phyloP scores from a whole-genome alignment of 2,329 filamentous ascomycete species.

The Pseudopyricularia javanii region DNA sequence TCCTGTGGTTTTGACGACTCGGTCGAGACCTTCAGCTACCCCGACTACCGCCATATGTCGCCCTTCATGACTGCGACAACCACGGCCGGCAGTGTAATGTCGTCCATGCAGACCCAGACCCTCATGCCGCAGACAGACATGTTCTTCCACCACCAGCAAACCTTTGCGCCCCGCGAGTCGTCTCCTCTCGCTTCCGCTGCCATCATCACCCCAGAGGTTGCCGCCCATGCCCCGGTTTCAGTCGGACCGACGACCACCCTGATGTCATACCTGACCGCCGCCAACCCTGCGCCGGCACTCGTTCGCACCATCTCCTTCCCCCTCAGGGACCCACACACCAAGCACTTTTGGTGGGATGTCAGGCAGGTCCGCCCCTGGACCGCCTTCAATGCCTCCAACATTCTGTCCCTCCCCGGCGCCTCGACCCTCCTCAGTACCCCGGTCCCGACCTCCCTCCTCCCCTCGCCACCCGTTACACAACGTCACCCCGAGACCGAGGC shows the following conservation, averaged over 20 bases:
- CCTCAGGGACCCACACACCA: conserved; percentile 53
- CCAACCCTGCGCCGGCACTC: conserved; percentile 72
- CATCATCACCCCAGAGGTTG: conserved; percentile 21
- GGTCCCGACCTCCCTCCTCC: conserved; percentile 49
- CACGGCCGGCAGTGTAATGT: conserved; percentile 12
- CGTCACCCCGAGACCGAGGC: conserved; percentile 68
- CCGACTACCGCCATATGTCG: conserved; percentile 64
- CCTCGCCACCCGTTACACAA: conserved; percentile 40
- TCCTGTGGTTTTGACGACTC: conserved; percentile 52
- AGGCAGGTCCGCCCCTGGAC: conserved; percentile 78
- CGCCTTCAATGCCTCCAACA: conserved; percentile 60
- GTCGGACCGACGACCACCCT: conserved; percentile 51
- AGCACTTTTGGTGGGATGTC: conserved; percentile 94
- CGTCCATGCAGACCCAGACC: conserved; percentile 12
- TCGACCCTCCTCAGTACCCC: conserved; percentile 60
- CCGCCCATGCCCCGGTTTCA: conserved; percentile 27
- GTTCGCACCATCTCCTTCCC: conserved; percentile 67
- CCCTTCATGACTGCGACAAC: conserved; percentile 28
- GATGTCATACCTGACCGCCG: conserved; percentile 61
- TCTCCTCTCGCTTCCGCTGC: conserved; percentile 28
- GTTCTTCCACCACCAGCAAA: conserved; percentile 22
- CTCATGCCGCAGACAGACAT: conserved; percentile 21
- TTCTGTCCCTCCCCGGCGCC: conserved; percentile 62
- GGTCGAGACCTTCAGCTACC: conserved; percentile 63
- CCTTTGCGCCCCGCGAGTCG: conserved; percentile 31